Evolutionary conservation across 2,329 filamentous ascomycete genomes (phyloP).

Genomic region (Hypoxylon sp.): DNA sequence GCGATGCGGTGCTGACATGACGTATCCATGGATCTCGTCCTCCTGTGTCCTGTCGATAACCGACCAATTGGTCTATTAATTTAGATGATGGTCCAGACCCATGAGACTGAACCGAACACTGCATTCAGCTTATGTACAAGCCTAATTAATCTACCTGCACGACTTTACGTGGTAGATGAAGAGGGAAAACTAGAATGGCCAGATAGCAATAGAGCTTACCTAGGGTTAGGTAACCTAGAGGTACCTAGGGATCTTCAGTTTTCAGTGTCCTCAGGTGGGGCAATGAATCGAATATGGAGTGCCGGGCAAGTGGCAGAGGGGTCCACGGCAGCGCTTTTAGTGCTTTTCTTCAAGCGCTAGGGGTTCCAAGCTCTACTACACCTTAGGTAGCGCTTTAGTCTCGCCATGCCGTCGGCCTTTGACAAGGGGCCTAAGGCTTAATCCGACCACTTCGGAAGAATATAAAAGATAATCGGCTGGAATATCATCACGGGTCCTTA

Average conservation of each 20-base stretch:
- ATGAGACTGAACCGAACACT: not conserved
- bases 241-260: not conserved
- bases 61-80: not conserved
- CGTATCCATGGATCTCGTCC: not conserved
- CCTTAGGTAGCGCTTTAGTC: no score
- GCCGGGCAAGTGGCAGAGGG: no score
- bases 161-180: no score
- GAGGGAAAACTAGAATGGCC: no score
- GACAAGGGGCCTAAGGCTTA: conserved; percentile 13
- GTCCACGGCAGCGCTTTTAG: no score
- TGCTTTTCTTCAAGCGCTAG: not conserved
- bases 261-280: no score
- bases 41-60: not conserved
- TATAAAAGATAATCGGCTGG: not conserved
- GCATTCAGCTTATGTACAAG: not conserved
- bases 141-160: not conserved
- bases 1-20: conserved; percentile 3
- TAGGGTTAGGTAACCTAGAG: not conserved
- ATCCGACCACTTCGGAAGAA: not conserved
- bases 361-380: not conserved
- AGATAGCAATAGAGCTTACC: no score
- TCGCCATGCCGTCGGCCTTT: not conserved
- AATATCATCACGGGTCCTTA: not conserved
- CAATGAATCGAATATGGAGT: no score
- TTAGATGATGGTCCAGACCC: not conserved